phyloP scores from a whole-genome alignment of 2,329 filamentous ascomycete species.

The Hypomyces rosellus region DNA sequence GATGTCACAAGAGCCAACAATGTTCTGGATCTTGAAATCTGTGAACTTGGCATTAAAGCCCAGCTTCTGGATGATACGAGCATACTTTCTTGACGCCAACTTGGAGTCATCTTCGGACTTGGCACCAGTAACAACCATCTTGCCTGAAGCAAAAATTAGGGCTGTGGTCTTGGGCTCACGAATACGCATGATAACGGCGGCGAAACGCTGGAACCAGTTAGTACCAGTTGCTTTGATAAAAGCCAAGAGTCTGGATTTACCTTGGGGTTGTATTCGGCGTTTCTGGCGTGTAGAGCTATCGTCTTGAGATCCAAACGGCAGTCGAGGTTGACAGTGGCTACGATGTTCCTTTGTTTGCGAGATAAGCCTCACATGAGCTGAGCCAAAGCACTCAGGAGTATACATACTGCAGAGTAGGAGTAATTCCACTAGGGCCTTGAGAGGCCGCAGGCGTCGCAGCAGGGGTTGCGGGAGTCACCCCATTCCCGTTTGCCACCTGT shows the following conservation, averaged over 20 bases:
- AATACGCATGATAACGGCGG: slow-evolving; percentile 99
- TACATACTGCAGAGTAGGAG: slow-evolving; percentile 96
- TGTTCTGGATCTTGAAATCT: slow-evolving; percentile 99
- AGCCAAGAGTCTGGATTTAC: slow-evolving; percentile 41
- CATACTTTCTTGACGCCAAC: slow-evolving; percentile 94
- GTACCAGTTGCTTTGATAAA: slow-evolving; percentile 3
- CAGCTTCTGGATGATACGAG: slow-evolving; percentile 98
- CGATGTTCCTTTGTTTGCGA: slow-evolving; percentile 76
- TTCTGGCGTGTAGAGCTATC: slow-evolving; percentile 94
- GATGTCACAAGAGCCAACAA: slow-evolving; percentile 97
- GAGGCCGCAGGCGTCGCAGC: slow-evolving; percentile 83
- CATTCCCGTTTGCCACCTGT: slow-evolving; percentile 61
- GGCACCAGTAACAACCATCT: slow-evolving; percentile 98
- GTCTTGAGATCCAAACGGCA: slow-evolving; percentile 98
- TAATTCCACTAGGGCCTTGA: slow-evolving; percentile 79
- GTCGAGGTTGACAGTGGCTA: slow-evolving; percentile 96
- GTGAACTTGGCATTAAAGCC: slow-evolving; percentile 99
- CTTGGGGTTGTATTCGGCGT: slow-evolving; percentile 98
- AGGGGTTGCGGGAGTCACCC: slow-evolving; percentile 83
- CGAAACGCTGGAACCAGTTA: slow-evolving; percentile 67
- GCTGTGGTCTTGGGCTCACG: slow-evolving; percentile 98
- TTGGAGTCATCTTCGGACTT: slow-evolving; percentile 98
- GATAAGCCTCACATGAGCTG: slow-evolving; percentile 47
- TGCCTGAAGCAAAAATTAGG: slow-evolving; percentile 94
- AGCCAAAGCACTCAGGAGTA: slow-evolving; percentile 31